Conservation (phyloP, 257 asterid species). For the Phtheirospermum japonicum region DNA sequence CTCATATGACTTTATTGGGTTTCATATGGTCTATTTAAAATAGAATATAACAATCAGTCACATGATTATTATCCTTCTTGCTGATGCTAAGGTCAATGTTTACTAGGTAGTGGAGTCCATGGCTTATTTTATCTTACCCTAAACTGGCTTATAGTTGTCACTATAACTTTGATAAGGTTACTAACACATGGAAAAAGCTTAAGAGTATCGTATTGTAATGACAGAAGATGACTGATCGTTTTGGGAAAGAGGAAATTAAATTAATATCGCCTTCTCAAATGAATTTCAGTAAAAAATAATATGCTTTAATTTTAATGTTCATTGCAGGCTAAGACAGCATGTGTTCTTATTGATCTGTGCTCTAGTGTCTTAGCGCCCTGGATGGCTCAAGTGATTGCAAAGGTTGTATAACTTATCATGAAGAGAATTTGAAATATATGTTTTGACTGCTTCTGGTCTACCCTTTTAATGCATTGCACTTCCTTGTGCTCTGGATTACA, state of each 20-base stretch:
- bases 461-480: conserved; percentile 23
- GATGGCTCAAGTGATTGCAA: conserved; percentile 90
- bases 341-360: conserved; percentile 91
- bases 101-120: not conserved
- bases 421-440: conserved; percentile 22
- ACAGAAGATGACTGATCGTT: conserved; percentile 3
- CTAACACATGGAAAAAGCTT: conserved; percentile 17
- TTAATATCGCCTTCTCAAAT: conserved; percentile 18
- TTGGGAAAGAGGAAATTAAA: conserved; percentile 4
- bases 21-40: conserved; percentile 2
- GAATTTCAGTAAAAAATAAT: conserved; percentile 14
- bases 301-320: conserved; percentile 26
- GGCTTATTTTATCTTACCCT: conserved; percentile 9
- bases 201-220: conserved; percentile 17
- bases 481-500: conserved; percentile 32
- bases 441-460: conserved; percentile 26
- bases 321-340: conserved; percentile 88
- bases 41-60: not conserved
- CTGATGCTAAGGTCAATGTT: conserved; percentile 20
- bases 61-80: conserved; percentile 14
- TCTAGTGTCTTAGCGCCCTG: conserved; percentile 90
- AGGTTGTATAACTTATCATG: conserved; percentile 46
- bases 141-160: not conserved
- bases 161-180: conserved; percentile 6
- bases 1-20: conserved; percentile 11